A percentile compares a stretch with the other conserved stretches of the same genome.
Evolutionary conservation across 148 eudicot species (phyloP).

Genomic region (Fagopyrum homotropicum): DNA sequence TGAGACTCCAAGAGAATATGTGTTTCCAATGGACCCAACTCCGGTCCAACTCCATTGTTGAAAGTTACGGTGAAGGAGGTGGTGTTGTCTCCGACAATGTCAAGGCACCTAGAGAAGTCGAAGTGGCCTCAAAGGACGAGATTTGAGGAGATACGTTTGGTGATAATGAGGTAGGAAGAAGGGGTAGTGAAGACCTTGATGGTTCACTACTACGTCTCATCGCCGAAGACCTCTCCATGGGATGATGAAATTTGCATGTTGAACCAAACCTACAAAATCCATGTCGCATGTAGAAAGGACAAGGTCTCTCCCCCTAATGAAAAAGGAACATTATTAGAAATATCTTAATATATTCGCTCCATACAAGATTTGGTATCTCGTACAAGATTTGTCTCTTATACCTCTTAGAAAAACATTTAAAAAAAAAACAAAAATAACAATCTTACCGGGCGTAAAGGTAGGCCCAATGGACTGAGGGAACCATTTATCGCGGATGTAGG

Average conservation of each 20-base stretch:
- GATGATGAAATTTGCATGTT: constrained; percentile 81
- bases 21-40: not conserved
- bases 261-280: constrained; percentile 78
- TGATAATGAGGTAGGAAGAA: constrained; percentile 28
- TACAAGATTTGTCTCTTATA: not conserved
- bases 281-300: constrained; percentile 65
- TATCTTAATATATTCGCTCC: not conserved
- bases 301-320: constrained; percentile 58
- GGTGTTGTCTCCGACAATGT: not conserved
- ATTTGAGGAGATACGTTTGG: constrained; percentile 27
- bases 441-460: constrained; percentile 79
- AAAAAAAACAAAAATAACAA: not conserved
- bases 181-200: constrained; percentile 26
- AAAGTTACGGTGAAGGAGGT: not conserved
- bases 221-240: constrained; percentile 27
- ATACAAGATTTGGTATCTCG: not conserved
- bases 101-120: not conserved
- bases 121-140: not conserved
- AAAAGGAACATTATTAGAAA: not conserved
- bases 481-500: constrained; percentile 31
- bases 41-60: not conserved
- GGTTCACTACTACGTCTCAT: constrained; percentile 27
- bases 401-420: not conserved
- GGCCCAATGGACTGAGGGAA: constrained; percentile 61
- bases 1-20: not conserved